Evolutionary conservation across 371 early-diverging fungal species (phyloP).

Genomic region (Mortierella sp.): DNA sequence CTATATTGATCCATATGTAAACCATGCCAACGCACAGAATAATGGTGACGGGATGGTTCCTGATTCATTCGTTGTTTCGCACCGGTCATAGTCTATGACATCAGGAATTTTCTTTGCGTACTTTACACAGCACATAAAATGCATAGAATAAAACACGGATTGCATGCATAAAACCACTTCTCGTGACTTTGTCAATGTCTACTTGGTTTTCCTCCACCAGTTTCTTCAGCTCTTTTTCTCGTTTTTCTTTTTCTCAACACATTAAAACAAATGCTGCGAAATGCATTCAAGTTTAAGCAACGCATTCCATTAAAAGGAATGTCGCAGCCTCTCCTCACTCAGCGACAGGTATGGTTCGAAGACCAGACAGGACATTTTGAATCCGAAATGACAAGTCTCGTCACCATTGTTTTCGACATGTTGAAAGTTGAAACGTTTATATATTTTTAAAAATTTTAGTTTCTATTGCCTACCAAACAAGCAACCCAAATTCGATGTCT

Average conservation of each 20-base stretch:
- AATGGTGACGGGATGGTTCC: conserved; percentile 48
- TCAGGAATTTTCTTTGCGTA: background rate
- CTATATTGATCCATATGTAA: conserved; percentile 56
- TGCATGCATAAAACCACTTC: background rate
- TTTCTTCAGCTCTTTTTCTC: background rate
- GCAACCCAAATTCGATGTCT: conserved; percentile 45
- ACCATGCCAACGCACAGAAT: conserved; percentile 49
- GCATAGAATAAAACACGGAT: too few relatives aligned
- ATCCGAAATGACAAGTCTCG: too few relatives aligned
- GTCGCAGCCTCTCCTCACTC: conserved; percentile 17
- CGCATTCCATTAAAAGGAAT: conserved; percentile 28
- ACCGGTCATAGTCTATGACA: conserved; percentile 28
- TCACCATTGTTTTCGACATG: too few relatives aligned
- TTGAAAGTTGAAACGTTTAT: background rate
- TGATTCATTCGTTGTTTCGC: conserved; percentile 55
- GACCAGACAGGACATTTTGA: background rate
- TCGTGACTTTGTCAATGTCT: too few relatives aligned
- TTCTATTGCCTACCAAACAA: conserved; percentile 18
- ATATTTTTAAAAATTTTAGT: conserved; percentile 1
- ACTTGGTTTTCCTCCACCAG: background rate
- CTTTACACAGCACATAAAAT: background rate
- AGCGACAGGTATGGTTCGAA: conserved; percentile 15
- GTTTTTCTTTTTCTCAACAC: background rate
- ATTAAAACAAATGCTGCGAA: conserved; percentile 19
- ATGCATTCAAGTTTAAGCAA: conserved; percentile 25